A percentile compares a stretch with the other conserved stretches of the same genome.
Evolutionary conservation across 2,329 filamentous ascomycete species (phyloP).

Genomic region (Meredithiella fracta): DNA sequence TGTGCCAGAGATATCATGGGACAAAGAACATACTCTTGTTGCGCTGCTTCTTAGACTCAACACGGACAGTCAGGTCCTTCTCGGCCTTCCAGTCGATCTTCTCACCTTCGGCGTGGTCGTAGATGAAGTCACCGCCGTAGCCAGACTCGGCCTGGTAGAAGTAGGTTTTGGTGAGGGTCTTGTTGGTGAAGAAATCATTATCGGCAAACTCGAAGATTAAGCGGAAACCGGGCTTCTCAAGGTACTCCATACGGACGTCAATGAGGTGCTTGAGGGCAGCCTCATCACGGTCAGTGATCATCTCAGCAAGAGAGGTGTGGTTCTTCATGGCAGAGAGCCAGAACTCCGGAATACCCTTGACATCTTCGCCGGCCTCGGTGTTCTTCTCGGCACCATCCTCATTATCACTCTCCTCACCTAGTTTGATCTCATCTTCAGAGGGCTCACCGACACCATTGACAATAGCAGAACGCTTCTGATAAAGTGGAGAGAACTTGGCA

Average conservation of each 20-base stretch:
- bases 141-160: conserved; percentile 98
- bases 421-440: conserved; percentile 69
- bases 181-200: conserved; percentile 97
- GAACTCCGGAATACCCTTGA: conserved; percentile 90
- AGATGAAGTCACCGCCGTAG: conserved; percentile 98
- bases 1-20: neutral
- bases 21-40: conserved; percentile 80
- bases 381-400: conserved; percentile 43
- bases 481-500: conserved; percentile 92
- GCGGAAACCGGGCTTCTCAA: conserved; percentile 94
- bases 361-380: conserved; percentile 31
- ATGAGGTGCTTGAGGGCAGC: conserved; percentile 73
- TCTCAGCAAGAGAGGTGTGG: conserved; percentile 88
- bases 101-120: conserved; percentile 95
- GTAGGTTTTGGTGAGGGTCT: conserved; percentile 93
- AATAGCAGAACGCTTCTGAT: conserved; percentile 85
- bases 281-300: conserved; percentile 97
- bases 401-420: conserved; percentile 65
- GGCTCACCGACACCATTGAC: conserved; percentile 79
- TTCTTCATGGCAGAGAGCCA: conserved; percentile 99
- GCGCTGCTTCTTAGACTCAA: conserved; percentile 98
- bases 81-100: conserved; percentile 94
- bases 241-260: conserved; percentile 98
- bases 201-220: conserved; percentile 93
- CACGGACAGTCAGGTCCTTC: conserved; percentile 81